These are phyloP conservation scores for Somion occarium DNA, from an alignment of 1,284 basidiomycete genomes.

Conservation along the genomic window DNA sequence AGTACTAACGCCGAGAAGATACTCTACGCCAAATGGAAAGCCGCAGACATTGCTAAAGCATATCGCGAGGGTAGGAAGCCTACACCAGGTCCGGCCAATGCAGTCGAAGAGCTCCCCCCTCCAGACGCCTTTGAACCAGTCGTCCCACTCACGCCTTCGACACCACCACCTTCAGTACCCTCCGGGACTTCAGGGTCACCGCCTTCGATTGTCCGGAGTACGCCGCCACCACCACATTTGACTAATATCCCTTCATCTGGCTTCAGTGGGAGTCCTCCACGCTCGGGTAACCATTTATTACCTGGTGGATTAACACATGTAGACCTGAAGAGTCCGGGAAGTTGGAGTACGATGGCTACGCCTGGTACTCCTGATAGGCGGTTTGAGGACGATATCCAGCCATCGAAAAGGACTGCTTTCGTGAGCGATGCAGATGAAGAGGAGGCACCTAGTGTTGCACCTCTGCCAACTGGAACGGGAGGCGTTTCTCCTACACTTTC, in stretches of 20 bases:
- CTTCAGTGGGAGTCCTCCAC: background rate
- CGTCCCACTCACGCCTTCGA: slow-evolving; percentile 16
- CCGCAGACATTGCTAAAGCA: slow-evolving; percentile 84
- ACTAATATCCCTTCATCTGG: slow-evolving; percentile 12
- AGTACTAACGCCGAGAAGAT: slow-evolving; percentile 54
- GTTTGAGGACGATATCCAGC: background rate
- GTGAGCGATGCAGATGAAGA: background rate
- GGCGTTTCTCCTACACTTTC: background rate
- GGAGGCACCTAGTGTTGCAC: background rate
- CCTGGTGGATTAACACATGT: slow-evolving; percentile 5
- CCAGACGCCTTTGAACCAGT: slow-evolving; percentile 13
- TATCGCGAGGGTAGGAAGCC: slow-evolving; percentile 82
- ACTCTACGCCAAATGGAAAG: slow-evolving; percentile 91
- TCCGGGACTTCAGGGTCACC: slow-evolving; percentile 5
- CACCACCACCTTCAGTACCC: slow-evolving; percentile 6
- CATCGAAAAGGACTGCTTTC: background rate
- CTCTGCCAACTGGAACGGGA: background rate
- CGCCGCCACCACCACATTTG: slow-evolving; percentile 18
- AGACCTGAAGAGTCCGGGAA: slow-evolving; percentile 39
- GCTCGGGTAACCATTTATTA: background rate
- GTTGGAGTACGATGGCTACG: slow-evolving; percentile 62
- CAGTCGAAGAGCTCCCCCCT: slow-evolving; percentile 24
- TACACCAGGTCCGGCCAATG: slow-evolving; percentile 55
- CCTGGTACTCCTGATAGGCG: slow-evolving; percentile 36
- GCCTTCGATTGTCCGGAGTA: slow-evolving; percentile 16